Conservation (phyloP, 192 early-diverging fungal genomes). For the Coemansia sp. region DNA sequence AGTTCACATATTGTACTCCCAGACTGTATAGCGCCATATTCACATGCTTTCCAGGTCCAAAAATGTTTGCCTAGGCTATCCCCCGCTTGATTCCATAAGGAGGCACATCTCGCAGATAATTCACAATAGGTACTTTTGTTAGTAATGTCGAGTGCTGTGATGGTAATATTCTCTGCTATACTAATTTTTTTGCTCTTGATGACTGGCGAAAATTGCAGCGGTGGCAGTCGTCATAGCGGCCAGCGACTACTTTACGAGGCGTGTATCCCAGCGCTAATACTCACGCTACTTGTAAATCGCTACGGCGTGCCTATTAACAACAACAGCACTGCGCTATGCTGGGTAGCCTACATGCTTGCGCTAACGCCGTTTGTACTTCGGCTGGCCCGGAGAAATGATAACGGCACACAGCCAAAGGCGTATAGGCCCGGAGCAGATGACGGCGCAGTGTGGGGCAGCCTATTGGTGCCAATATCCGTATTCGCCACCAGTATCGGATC, state of each 20-base stretch:
- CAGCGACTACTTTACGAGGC: slow-evolving; percentile 34
- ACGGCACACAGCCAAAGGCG: neutral
- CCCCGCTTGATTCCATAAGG: too few species aligned
- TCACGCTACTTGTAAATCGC: neutral
- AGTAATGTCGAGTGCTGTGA: too few species aligned
- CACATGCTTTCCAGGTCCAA: too few species aligned
- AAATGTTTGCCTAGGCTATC: too few species aligned
- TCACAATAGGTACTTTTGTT: too few species aligned
- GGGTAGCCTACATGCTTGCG: neutral
- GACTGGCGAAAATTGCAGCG: neutral
- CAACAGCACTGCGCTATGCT: neutral
- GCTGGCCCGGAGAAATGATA: neutral
- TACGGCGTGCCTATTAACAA: slow-evolving; percentile 8
- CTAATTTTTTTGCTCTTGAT: neutral
- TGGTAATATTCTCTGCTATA: neutral
- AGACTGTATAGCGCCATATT: too few species aligned
- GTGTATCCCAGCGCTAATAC: slow-evolving; percentile 24
- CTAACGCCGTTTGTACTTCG: neutral
- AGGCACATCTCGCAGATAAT: too few species aligned
- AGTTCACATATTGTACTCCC: too few species aligned
- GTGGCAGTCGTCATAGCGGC: neutral
- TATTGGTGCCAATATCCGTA: slow-evolving; percentile 34
- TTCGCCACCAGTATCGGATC: slow-evolving; percentile 2
- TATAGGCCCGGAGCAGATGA: slow-evolving; percentile 26
- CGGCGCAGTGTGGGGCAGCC: slow-evolving; percentile 30